phyloP scores from a whole-genome alignment of 176 grass and related monocot species.

The Eleusine indica region DNA sequence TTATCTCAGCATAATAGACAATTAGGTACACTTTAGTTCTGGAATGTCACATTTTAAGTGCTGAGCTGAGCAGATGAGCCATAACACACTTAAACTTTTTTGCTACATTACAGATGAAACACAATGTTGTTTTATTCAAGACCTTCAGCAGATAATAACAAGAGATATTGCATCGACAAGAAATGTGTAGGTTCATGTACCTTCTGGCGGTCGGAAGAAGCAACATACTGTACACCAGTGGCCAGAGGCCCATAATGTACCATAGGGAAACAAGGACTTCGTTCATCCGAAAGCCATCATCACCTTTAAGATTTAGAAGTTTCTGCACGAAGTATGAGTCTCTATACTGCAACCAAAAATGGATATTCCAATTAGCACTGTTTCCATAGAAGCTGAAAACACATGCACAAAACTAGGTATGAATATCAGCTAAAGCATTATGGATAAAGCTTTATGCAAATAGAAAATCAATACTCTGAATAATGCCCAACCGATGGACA shows the following conservation, averaged over 20 bases:
- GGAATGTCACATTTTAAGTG: background rate
- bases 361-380: background rate
- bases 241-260: constrained; percentile 95
- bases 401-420: background rate
- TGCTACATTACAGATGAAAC: background rate
- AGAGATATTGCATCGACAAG: no score
- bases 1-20: background rate
- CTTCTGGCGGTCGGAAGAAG: constrained; percentile 74
- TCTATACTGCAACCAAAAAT: constrained; percentile 68
- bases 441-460: background rate
- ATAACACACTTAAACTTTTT: background rate
- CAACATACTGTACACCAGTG: constrained; percentile 83
- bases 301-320: constrained; percentile 68
- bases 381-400: background rate
- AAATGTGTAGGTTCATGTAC: constrained; percentile 44
- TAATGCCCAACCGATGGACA: background rate
- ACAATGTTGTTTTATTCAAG: background rate
- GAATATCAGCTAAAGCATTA: background rate
- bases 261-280: constrained; percentile 79
- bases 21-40: background rate
- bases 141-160: background rate
- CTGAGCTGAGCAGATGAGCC: no score
- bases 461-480: background rate
- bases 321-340: constrained; percentile 87
- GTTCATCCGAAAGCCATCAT: constrained; percentile 94